These are phyloP conservation scores for Casuarina cunninghamiana DNA, from an alignment of 306 rosid species.

Conservation along the genomic window DNA sequence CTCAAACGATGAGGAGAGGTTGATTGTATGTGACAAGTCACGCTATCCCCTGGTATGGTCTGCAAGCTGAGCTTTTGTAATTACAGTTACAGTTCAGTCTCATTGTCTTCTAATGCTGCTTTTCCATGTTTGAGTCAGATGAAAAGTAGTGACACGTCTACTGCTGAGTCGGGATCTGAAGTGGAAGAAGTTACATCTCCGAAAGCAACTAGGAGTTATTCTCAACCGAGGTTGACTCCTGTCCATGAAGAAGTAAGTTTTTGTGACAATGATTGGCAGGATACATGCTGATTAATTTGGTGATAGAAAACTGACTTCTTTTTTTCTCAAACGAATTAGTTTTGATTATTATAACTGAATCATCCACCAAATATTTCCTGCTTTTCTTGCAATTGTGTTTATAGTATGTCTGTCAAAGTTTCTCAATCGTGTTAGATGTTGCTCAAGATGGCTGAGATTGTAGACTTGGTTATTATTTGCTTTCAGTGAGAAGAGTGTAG, in stretches of 20 bases:
- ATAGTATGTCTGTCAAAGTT: background rate
- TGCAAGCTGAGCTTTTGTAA: conserved; percentile 11
- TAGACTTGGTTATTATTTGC: background rate
- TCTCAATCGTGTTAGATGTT: background rate
- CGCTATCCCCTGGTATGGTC: conserved; percentile 47
- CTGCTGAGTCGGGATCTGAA: conserved; percentile 93
- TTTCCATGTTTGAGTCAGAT: conserved; percentile 40
- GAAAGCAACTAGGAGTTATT: conserved; percentile 56
- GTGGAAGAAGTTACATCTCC: conserved; percentile 83
- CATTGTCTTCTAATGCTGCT: conserved; percentile 19
- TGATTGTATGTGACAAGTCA: conserved; percentile 61
- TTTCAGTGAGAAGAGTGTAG: background rate
- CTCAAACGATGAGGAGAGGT: conserved; percentile 54
- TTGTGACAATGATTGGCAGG: conserved; percentile 7
- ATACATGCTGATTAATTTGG: conserved; percentile 1
- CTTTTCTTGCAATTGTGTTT: background rate
- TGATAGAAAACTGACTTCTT: background rate
- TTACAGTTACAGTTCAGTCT: background rate
- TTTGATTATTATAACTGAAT: background rate
- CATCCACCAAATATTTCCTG: background rate
- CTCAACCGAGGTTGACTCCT: conserved; percentile 71
- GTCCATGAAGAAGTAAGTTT: conserved; percentile 81
- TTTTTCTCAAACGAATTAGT: background rate
- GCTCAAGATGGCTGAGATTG: background rate
- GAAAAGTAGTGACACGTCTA: conserved; percentile 86